Conservation (phyloP, 2,329 filamentous ascomycete species). For the Talaromyces piceae region DNA sequence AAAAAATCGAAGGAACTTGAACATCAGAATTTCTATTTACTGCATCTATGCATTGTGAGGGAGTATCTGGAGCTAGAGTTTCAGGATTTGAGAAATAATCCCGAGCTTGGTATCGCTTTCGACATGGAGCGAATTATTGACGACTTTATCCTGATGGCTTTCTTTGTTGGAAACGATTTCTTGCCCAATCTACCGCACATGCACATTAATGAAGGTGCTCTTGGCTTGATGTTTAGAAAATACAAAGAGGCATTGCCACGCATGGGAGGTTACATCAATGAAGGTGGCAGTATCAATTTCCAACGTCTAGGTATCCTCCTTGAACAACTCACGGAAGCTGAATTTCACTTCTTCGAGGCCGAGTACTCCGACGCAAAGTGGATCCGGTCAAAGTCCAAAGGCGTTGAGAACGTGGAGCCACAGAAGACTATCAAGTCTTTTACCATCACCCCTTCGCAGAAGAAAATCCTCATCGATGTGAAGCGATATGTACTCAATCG, state of each 20-base stretch:
- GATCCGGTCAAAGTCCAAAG: constrained; percentile 80
- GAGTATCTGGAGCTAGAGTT: constrained; percentile 97
- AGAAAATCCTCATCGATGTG: constrained; percentile 71
- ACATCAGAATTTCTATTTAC: constrained; percentile 96
- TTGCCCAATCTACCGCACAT: constrained; percentile 90
- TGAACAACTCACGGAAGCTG: constrained; percentile 77
- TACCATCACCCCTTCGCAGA: constrained; percentile 71
- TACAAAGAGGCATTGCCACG: constrained; percentile 87
- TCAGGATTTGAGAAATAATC: constrained; percentile 74
- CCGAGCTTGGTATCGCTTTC: constrained; percentile 66
- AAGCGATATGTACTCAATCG: constrained; percentile 74
- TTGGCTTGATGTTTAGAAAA: constrained; percentile 94
- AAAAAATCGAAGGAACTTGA: constrained; percentile 92
- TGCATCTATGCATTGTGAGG: constrained; percentile 94
- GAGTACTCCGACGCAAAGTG: constrained; percentile 84
- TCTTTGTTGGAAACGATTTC: constrained; percentile 99
- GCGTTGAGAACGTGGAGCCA: constrained; percentile 56
- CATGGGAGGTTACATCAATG: constrained; percentile 92
- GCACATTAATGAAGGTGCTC: constrained; percentile 95
- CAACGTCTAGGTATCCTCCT: constrained; percentile 68
- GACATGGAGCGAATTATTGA: constrained; percentile 96
- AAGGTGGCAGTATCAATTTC: constrained; percentile 86
- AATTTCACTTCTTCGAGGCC: constrained; percentile 85
- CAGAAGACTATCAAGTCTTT: constrained; percentile 54
- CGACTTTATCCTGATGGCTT: constrained; percentile 98